Base-by-base conservation (phyloP, 768 basidiomycete species). In the Porphyrellus cyaneotinctus region DNA sequence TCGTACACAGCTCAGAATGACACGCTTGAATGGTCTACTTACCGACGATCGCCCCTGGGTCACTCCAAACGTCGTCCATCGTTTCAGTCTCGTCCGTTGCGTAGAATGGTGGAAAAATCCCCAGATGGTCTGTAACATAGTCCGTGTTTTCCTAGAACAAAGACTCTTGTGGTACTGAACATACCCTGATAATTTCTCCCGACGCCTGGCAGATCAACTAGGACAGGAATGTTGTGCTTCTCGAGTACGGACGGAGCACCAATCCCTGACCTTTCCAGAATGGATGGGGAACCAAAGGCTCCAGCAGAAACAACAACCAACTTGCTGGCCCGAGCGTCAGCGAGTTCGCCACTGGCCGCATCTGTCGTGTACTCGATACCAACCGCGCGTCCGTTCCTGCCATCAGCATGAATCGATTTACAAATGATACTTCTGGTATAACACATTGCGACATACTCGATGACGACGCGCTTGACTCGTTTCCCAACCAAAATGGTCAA, bases 121-220 rank as follows among this genome's bases (percentile, higher is more conserved):
- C 60, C 10, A 64, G 54, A 49, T 72, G 71, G 71, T 76, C 53
- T 73, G 35, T 5, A 30, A 20, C 30, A 26, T 7, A 28, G 14
- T 1, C 8, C 9, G 1, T 26, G 11, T 26, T 23, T 14, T 8
- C 14, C 6, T 31, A 18, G 33, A n/a, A 31, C 4, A 6, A 35
- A 35, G 2, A 9, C 1, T 7, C 3, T 2, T 6, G 2, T 4
- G 5, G 1, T 4, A 22, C 0, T 0, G 18, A 17, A 58, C 67
- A 35, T 47, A 78, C 81, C 82, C 57, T 77, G 74, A 47, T 79
- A 82, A 56, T 88, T 80, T 62, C 86, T 84, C 12, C 90, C 89
- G 0, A 94, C 89, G 8, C 85, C 87, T 6, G 87, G 87, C 8
- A 91, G 77, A 48, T 89, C 82, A 11, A 87, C 75, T 11, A 80